Base-by-base conservation (phyloP, 768 basidiomycete genomes). In the Phanerochaete carnosa region DNA sequence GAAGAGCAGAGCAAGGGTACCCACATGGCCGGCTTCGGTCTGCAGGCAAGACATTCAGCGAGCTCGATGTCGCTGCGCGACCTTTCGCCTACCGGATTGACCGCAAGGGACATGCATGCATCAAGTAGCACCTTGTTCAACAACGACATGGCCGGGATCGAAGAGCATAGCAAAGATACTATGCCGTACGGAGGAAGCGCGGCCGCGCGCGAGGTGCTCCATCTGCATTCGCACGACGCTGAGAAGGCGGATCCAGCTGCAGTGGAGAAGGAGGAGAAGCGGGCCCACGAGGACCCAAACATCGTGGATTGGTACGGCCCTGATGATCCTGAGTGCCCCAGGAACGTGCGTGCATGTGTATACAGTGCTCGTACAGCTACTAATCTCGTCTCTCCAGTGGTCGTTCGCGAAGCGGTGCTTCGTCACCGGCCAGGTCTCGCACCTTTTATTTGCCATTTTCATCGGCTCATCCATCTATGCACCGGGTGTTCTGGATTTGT, bases 381-480 rank as follows among this genome's bases (percentile, higher is more conserved):
- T 19, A 19, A 43, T 9, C 19, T 7, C 16, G 1, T 29, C 2
- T 29, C 32, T n/a, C 22, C 46, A 75, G 55, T 75, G 74, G 74
- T 71, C 72, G 0, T 64, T 63, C 19, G 1, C 39, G 7, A 75
- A 67, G 43, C 65, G 69, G 45, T 57, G 64, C 26, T 71, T 73
- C 57, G 69, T 74, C 16, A 68, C 69, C 26, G 69, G 67, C 50
- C 65, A 67, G 35, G 68, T 74, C 4, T 70, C 69, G 30, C 60
- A 72, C 55, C 59, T 75, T 26, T 74, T 73, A 1, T 70, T 74
- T 46, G 62, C 68, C 51, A 66, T 75, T n/a, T 75, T 74, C 61
- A 70, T 75, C 53, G 74, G 74, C 43, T 71, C 73, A 3, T 66
- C 70, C 13, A 75, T 74, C 25, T 74, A 71, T 53, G 70, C 70